Evolutionary conservation across 2,329 filamentous ascomycete species (phyloP).

Genomic region (Huntiella omanensis): DNA sequence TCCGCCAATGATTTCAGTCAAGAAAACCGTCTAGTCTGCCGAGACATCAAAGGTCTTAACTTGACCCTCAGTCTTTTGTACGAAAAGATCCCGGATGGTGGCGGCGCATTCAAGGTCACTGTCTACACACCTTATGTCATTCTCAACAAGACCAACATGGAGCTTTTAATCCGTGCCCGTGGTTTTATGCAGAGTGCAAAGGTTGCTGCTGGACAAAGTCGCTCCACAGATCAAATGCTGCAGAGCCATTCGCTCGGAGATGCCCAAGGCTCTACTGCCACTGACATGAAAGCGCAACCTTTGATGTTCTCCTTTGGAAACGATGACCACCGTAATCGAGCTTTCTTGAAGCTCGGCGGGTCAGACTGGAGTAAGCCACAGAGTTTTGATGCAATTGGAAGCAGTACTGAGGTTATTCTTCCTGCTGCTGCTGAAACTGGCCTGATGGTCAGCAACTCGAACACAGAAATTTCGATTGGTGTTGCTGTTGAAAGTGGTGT

Average conservation of each 20-base stretch:
- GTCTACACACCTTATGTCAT: constrained; percentile 91
- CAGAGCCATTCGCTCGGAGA: background rate
- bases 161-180: constrained; percentile 76
- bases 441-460: constrained; percentile 18
- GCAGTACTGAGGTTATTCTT: constrained; percentile 71
- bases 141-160: constrained; percentile 83
- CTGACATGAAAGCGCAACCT: constrained; percentile 37
- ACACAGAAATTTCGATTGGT: constrained; percentile 75
- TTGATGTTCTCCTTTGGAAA: constrained; percentile 92
- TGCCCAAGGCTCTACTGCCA: background rate
- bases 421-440: constrained; percentile 29
- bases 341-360: constrained; percentile 68
- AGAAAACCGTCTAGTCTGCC: constrained; percentile 61
- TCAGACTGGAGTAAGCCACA: constrained; percentile 95
- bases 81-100: constrained; percentile 72
- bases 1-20: constrained; percentile 66
- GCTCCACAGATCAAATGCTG: constrained; percentile 1
- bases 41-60: constrained; percentile 64
- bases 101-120: constrained; percentile 88
- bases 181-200: constrained; percentile 69
- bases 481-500: constrained; percentile 78
- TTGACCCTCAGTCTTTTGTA: constrained; percentile 79
- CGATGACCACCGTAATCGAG: constrained; percentile 81
- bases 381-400: constrained; percentile 94
- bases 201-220: constrained; percentile 63